phyloP scores from a whole-genome alignment of 176 grass and related monocot genomes.

The Oryza officinalis region DNA sequence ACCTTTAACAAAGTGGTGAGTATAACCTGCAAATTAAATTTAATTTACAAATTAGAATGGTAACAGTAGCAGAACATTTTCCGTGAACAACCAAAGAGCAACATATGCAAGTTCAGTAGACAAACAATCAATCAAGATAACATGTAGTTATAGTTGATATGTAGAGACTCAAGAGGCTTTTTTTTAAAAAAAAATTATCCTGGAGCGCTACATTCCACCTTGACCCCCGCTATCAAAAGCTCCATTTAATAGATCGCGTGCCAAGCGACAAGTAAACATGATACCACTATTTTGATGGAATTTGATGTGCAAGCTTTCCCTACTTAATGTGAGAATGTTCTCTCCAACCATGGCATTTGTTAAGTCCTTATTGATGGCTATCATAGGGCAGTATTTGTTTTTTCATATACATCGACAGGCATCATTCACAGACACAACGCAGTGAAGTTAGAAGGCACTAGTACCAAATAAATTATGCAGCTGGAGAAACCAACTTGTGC shows the following conservation, averaged over 20 bases:
- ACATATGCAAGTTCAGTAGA: conserved; percentile 7
- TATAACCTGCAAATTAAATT: conserved; percentile 63
- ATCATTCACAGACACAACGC: neutral
- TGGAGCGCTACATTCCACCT: neutral
- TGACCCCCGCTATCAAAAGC: neutral
- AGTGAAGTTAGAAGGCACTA: neutral
- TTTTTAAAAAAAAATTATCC: no score
- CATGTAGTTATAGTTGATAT: neutral
- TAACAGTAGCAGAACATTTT: conserved; percentile 13
- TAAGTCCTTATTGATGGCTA: neutral
- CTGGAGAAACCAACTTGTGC: neutral
- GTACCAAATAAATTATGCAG: neutral
- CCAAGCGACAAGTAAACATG: neutral
- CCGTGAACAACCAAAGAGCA: neutral
- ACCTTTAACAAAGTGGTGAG: conserved; percentile 94
- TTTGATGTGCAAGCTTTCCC: neutral
- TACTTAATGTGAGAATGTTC: neutral
- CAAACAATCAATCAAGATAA: conserved; percentile 7
- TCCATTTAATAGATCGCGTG: conserved; percentile 15
- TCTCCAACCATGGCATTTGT: neutral
- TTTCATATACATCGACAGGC: neutral
- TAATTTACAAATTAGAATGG: conserved; percentile 22
- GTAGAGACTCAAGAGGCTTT: neutral
- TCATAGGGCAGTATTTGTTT: neutral
- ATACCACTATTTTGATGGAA: neutral